Evolutionary conservation across 2,329 filamentous ascomycete species (phyloP).

Genomic region (Samsoniella hepiali): DNA sequence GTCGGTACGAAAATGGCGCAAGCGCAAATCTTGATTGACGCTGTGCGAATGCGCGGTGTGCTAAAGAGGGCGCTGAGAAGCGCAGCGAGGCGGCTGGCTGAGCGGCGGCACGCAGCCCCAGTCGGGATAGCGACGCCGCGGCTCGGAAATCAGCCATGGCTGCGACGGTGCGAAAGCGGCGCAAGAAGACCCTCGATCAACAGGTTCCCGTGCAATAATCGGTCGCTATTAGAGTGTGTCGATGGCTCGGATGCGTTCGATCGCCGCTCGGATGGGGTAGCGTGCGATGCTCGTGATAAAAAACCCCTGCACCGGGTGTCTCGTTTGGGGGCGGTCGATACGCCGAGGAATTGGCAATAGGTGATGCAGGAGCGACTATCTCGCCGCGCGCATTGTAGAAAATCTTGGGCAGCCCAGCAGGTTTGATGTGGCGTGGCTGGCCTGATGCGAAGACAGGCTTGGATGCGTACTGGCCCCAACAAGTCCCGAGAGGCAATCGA

Average conservation of each 20-base stretch:
- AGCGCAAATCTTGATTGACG: neutral
- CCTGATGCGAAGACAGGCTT: neutral
- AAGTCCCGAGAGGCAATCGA: constrained; percentile 1
- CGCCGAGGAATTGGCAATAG: neutral
- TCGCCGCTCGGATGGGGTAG: neutral
- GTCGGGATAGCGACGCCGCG: constrained; percentile 12
- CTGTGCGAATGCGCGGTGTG: neutral
- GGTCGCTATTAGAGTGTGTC: neutral
- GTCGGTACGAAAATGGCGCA: constrained; percentile 6
- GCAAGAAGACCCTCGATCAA: neutral
- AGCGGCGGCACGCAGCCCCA: constrained; percentile 15
- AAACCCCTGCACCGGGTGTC: neutral
- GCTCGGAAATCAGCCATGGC: constrained; percentile 15
- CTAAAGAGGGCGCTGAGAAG: neutral
- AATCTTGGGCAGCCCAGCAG: neutral
- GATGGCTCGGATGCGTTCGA: neutral
- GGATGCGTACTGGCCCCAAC: constrained; percentile 2
- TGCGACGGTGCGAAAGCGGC: neutral
- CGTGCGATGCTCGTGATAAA: neutral
- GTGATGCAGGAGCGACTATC: neutral
- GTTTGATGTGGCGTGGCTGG: constrained; percentile 5
- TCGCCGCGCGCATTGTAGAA: constrained; percentile 6
- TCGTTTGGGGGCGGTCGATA: neutral
- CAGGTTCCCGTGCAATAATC: neutral
- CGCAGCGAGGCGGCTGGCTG: constrained; percentile 5